These are phyloP conservation scores for Colletotrichum plurivorum DNA, from an alignment of 2,329 filamentous ascomycete genomes.

Conservation along the genomic window DNA sequence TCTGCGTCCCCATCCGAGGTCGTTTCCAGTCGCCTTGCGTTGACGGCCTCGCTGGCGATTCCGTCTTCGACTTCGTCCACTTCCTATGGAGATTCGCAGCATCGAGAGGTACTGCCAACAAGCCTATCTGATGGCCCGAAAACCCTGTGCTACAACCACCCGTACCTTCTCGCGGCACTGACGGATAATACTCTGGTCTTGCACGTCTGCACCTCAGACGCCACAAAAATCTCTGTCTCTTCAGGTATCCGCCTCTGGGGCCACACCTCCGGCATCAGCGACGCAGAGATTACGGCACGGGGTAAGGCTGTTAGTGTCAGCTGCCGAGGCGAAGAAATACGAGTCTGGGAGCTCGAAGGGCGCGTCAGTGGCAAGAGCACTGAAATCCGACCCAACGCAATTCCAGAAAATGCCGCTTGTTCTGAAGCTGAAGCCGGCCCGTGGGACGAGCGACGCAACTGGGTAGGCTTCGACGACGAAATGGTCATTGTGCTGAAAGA, in stretches of 20 bases:
- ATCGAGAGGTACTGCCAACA: slow-evolving; percentile 32
- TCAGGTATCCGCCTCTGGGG: slow-evolving; percentile 86
- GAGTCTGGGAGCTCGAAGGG: slow-evolving; percentile 92
- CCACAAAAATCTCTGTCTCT: slow-evolving; percentile 76
- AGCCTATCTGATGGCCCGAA: slow-evolving; percentile 63
- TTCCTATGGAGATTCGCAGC: not conserved
- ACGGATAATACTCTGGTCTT: slow-evolving; percentile 90
- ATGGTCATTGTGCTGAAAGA: slow-evolving; percentile 90
- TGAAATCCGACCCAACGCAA: slow-evolving; percentile 61
- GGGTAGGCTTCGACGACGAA: slow-evolving; percentile 92
- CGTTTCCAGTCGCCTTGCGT: slow-evolving; percentile 56
- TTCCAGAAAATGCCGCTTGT: slow-evolving; percentile 10
- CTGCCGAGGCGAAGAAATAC: slow-evolving; percentile 81
- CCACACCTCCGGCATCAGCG: slow-evolving; percentile 90
- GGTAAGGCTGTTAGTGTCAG: slow-evolving; percentile 95
- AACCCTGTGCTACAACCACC: slow-evolving; percentile 80
- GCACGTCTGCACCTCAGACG: slow-evolving; percentile 83
- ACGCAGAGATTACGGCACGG: slow-evolving; percentile 85
- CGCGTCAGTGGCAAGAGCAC: slow-evolving; percentile 66
- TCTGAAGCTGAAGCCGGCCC: slow-evolving; percentile 38
- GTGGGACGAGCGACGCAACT: slow-evolving; percentile 68
- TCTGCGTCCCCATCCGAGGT: slow-evolving; percentile 48
- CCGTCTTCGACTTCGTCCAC: slow-evolving; percentile 15
- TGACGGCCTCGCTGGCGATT: slow-evolving; percentile 51
- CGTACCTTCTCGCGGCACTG: slow-evolving; percentile 87